Evolutionary conservation across 2,329 filamentous ascomycete species (phyloP).

Genomic region (Cladosporium sp.): DNA sequence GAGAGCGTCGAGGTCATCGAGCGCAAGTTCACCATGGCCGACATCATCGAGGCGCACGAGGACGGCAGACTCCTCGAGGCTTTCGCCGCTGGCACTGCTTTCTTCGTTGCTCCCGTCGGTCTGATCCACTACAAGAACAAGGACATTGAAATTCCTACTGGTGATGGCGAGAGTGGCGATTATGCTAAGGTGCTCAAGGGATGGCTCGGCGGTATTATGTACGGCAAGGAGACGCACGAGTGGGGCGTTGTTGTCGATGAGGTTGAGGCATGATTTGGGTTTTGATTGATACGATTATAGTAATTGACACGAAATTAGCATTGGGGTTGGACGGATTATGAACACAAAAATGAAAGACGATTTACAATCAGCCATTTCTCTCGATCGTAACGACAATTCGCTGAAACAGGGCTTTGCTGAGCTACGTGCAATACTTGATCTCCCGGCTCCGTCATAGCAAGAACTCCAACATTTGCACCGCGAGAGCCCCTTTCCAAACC

Average conservation of each 20-base stretch:
- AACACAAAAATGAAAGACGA: background rate
- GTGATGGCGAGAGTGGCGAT: slow-evolving; percentile 41
- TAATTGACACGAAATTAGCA: slow-evolving; percentile 1
- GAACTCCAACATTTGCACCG: background rate
- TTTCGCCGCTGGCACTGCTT: slow-evolving; percentile 83
- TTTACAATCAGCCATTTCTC: background rate
- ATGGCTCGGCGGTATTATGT: slow-evolving; percentile 54
- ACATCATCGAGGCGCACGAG: slow-evolving; percentile 68
- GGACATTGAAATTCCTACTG: slow-evolving; percentile 45
- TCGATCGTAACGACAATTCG: background rate
- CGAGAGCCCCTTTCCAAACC: background rate
- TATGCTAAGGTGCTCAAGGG: slow-evolving; percentile 46
- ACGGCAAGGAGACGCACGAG: slow-evolving; percentile 47
- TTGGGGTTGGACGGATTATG: background rate
- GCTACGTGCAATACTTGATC: background rate
- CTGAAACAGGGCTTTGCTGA: background rate
- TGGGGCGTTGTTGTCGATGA: slow-evolving; percentile 40
- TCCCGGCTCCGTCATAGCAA: too few relatives aligned
- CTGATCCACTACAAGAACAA: slow-evolving; percentile 48
- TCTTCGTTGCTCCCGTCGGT: slow-evolving; percentile 50
- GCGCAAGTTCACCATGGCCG: slow-evolving; percentile 77
- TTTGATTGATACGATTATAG: background rate
- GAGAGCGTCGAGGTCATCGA: slow-evolving; percentile 70
- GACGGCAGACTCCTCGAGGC: slow-evolving; percentile 81
- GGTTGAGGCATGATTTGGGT: slow-evolving; percentile 12